Base-by-base conservation (phyloP, 2,329 filamentous ascomycete species). In the Colletotrichum salicis region DNA sequence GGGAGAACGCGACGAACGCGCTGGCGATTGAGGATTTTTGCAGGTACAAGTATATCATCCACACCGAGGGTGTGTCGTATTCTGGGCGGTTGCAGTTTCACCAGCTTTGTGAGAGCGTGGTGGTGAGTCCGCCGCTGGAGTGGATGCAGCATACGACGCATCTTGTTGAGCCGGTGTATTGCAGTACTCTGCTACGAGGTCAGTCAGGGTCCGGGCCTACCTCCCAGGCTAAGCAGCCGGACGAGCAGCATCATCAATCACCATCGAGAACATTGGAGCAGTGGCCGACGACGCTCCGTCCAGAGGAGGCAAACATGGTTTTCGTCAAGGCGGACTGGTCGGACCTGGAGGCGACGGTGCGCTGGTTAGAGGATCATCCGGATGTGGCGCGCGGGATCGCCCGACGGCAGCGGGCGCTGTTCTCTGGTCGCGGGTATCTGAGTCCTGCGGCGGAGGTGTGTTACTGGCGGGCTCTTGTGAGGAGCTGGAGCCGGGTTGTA, bases 61-160 rank as follows among this genome's bases (percentile, higher is more conserved):
- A 88, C 77, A 88, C 86, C 7, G 86, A 88, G 79, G 86, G 86
- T 6, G 80, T 88, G n/a, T 83, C 85, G 4, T 88, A 88, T 78
- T 85, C 82, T 65, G 86, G 86, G 1, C 83, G 86, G 13, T 83
- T 88, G 69, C 85, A 84, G 71, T 87, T 85, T 75, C 83, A 87
- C 76, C 85, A 85, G 78, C 82, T 87, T 60, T 88, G 86, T 76
- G 80, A 76, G 11, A 85, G 82, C 73, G 84, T 88, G 0, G 79
- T 87, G 4, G 75, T 88, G 48, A 84, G 83, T 3, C 85, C 86
- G 64, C 85, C 86, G 11, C 76, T 86, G 27, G 80, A 79, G 29
- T 88, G 84, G 82, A 77, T 86, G 77, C 85, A 87, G 80, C 86
- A 87, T 74, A 81, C 83, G 3, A 86, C 85, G 63, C 86, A 88